Base-by-base conservation (phyloP, 768 basidiomycete species). In the Xanthoconium stramineum region DNA sequence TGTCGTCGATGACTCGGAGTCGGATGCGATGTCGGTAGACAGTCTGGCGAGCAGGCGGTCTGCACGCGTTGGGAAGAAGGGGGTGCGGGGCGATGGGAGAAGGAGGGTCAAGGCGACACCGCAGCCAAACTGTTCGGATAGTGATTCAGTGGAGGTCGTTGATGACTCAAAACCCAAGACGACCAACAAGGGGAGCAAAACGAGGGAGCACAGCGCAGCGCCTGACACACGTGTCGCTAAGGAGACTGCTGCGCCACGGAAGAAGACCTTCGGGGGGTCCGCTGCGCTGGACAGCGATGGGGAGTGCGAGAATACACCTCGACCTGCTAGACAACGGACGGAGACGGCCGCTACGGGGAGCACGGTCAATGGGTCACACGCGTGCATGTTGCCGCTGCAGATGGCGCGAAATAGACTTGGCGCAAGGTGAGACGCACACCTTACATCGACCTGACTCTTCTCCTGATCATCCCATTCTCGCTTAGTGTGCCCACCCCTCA, bases 11-110 rank as follows among this genome's bases (percentile, higher is more conserved):
- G 57, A 67, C 19, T 46, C 58, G 5, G 71, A 64, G 29, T 65
- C 69, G 33, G 65, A 73, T 24, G 60, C 56, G 17, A 72, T 71
- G 67, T 63, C 69, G 28, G 64, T 72, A 58, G 69, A 68, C 45
- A 58, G 62, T 38, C 47, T 33, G 29, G 32, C 59, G 12, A 61
- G 55, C 39, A 58, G 24, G 24, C 59, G 57, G 20, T 46, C 62
- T 6, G 28, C 50, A 12, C 56, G 61, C 10, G 15, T n/a, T 12
- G 14, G 43, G 5, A 61, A 56, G 49, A 60, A 47, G 24, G 32
- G 15, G 32, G 9, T 2, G 33, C 56, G 29, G 3, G 28, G 3
- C 10, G 29, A 20, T 20, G 15, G 20, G 2, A 20, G 4, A 24
- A 61, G 57, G 47, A 9, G 3, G 9, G n/a, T 33, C 35, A 45